Percentiles rank a stretch among this genome's conserved stretches.
Conservation (phyloP, 495 filamentous ascomycete species). For the Filosporella fistucella region DNA sequence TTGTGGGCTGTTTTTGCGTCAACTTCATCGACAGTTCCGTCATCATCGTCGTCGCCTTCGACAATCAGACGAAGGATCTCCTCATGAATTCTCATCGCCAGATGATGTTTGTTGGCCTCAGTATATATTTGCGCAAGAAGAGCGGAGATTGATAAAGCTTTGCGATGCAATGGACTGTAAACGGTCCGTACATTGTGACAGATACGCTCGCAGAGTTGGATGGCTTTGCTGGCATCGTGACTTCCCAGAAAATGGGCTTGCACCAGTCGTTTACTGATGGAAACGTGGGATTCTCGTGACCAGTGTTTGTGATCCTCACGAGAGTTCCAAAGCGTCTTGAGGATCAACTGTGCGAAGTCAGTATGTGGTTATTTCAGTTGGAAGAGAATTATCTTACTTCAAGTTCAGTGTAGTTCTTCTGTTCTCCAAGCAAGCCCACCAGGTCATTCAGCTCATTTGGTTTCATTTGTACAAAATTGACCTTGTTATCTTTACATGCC, state of each 20-base stretch:
- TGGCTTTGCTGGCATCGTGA: conserved; percentile 31
- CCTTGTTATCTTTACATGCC: conserved; percentile 40
- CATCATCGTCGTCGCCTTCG: conserved; percentile 37
- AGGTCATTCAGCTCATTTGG: conserved; percentile 50
- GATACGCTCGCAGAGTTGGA: conserved; percentile 53
- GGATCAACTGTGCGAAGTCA: conserved; percentile 33
- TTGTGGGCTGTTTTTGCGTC: conserved; percentile 35
- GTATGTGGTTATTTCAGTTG: conserved; percentile 1
- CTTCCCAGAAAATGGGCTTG: conserved; percentile 50
- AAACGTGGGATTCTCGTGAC: conserved; percentile 46
- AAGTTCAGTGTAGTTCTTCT: conserved; percentile 55
- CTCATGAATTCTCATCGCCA: conserved; percentile 51
- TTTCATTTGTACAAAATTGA: conserved; percentile 47
- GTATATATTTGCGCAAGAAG: conserved; percentile 52
- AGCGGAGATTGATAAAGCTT: conserved; percentile 50
- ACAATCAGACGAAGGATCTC: conserved; percentile 42
- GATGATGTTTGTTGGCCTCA: conserved; percentile 40
- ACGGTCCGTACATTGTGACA: conserved; percentile 60
- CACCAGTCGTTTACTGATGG: conserved; percentile 52
- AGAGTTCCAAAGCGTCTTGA: conserved; percentile 56
- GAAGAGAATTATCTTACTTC: conserved; percentile 36
- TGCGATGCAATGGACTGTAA: conserved; percentile 48
- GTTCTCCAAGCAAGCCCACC: conserved; percentile 50
- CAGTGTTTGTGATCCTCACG: conserved; percentile 56
- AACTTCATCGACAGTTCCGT: conserved; percentile 22